Base-by-base conservation (phyloP, 148 eudicot genomes). In the Rhododendron mucronatum region DNA sequence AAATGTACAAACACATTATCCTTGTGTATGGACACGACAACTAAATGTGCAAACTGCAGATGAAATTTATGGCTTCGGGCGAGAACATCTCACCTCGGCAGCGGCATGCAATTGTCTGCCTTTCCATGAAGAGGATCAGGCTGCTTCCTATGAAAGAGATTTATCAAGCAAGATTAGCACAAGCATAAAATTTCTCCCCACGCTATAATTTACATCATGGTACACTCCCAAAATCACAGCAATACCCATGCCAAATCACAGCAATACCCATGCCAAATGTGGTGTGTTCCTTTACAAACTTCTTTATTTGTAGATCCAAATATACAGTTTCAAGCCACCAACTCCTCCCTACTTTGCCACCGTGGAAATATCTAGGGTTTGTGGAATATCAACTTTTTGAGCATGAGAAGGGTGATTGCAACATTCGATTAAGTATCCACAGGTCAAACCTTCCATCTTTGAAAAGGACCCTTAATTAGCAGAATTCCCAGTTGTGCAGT, bases 311-410 rank as follows among this genome's bases (percentile, higher is more conserved):
- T 18, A 85, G 57, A 87, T 78, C 89, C 85, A 55, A 21, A 21
- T 2, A 77, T 81, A 69, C 35, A 47, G 15, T 12, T 71, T 65
- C 84, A 87, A 47, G 75, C 88, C 15, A 76, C 79, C n/a, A 78
- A 82, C 78, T 81, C 84, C 82, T 59, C 86, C 84, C 51, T 84
- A 82, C 81, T 75, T 84, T 82, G 39, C 67, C 67, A 61, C 35
- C 61, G 45, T 84, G 83, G 45, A 86, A 59, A 73, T 57, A 53
- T 84, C 87, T 5, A 86, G 85, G 78, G 77, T 78, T 51, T 39
- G 81, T 39, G 82, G 79, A 87, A 83, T 61, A 91, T 91, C 89
- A 71, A 47, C 18, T 48, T 86, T 78, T 74, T 87, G 77, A 39
- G 86, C 83, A 83, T 85, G 81, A 69, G 85, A 67, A 84, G 83